These are phyloP conservation scores for Aphanomyces stellatus DNA, from an alignment of 352 stramenopile species.

Conservation along the genomic window DNA sequence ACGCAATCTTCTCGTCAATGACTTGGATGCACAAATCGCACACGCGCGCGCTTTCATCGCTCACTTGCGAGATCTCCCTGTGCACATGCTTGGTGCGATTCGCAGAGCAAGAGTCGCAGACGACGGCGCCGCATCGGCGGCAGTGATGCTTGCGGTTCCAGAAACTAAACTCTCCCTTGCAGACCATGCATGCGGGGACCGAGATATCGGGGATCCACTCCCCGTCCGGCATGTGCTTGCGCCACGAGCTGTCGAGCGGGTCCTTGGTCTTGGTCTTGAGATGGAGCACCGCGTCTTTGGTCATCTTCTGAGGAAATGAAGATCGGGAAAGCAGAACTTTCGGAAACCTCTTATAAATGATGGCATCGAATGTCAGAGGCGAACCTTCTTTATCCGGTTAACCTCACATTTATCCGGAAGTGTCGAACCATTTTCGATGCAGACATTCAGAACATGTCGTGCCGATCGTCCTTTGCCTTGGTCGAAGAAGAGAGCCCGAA, in stretches of 20 bases:
- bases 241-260: conserved; percentile 79
- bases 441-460: too few species aligned
- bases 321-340: too few species aligned
- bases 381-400: too few species aligned
- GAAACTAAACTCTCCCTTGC: conserved; percentile 72
- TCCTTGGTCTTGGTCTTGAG: conserved; percentile 33
- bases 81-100: conserved; percentile 81
- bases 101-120: conserved; percentile 70
- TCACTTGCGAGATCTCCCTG: conserved; percentile 29
- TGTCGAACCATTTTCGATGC: too few species aligned
- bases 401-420: too few species aligned
- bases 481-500: too few species aligned
- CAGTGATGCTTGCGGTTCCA: conserved; percentile 85
- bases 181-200: conserved; percentile 74
- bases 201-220: conserved; percentile 81
- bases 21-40: conserved; percentile 77
- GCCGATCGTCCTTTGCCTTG: too few species aligned
- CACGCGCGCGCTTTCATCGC: conserved; percentile 60
- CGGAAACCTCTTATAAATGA: too few species aligned
- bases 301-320: too few species aligned
- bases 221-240: conserved; percentile 78
- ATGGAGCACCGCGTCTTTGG: too few species aligned
- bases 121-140: conserved; percentile 70
- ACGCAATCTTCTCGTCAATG: conserved; percentile 75
- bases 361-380: too few species aligned